These are phyloP conservation scores for Phytophthora meadii DNA, from an alignment of 352 stramenopile species.

Conservation along the genomic window DNA sequence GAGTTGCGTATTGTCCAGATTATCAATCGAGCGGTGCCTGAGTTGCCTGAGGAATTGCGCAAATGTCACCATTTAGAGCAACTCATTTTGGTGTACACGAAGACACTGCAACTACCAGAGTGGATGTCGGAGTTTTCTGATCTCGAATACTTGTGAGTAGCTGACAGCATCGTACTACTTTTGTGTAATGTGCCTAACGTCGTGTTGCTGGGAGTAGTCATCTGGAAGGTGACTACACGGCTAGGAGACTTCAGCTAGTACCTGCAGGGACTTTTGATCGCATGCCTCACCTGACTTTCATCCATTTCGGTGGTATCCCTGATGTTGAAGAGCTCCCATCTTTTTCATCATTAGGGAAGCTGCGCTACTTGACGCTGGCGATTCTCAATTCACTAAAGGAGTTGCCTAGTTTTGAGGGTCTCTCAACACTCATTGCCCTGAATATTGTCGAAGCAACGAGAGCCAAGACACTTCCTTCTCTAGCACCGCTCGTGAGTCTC, in stretches of 20 bases:
- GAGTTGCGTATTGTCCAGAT: conserved; percentile 55
- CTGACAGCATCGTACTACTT: background rate
- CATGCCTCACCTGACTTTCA: conserved; percentile 47
- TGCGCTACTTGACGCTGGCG: conserved; percentile 49
- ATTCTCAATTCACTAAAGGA: conserved; percentile 26
- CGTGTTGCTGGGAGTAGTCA: conserved; percentile 16
- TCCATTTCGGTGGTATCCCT: conserved; percentile 48
- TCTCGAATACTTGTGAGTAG: conserved; percentile 46
- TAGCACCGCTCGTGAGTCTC: conserved; percentile 21
- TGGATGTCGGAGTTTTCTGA: conserved; percentile 37
- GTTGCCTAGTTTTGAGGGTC: conserved; percentile 38
- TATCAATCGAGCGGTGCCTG: conserved; percentile 46
- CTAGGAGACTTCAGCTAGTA: conserved; percentile 32
- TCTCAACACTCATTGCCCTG: conserved; percentile 26
- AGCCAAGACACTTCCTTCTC: conserved; percentile 28
- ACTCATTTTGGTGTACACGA: conserved; percentile 46
- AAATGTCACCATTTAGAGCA: conserved; percentile 42
- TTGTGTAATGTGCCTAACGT: background rate
- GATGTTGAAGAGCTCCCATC: conserved; percentile 43
- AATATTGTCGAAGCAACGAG: conserved; percentile 36
- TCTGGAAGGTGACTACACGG: conserved; percentile 46
- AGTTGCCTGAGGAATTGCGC: conserved; percentile 40
- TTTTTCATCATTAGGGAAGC: conserved; percentile 36
- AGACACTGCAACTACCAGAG: conserved; percentile 30
- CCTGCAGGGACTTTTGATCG: conserved; percentile 40